These are phyloP conservation scores for Firmiana major DNA, from an alignment of 345 rosid genomes.

Conservation along the genomic window DNA sequence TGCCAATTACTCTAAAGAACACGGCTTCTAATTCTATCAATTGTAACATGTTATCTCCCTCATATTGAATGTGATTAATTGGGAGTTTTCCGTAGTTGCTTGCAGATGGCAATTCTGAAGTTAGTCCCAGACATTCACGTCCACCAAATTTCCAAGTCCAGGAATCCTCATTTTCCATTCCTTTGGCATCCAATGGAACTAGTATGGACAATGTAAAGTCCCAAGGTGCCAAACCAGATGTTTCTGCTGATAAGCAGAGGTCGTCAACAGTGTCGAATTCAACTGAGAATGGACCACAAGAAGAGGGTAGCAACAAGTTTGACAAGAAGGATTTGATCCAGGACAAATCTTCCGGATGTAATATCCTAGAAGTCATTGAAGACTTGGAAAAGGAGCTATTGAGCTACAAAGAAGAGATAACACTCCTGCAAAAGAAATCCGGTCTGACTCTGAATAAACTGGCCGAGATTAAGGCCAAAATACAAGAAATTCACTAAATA, in stretches of 20 bases:
- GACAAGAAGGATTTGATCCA: neutral
- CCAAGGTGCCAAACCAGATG: neutral
- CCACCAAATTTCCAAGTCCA: neutral
- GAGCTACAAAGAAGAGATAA: neutral
- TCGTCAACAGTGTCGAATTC: neutral
- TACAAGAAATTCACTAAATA: neutral
- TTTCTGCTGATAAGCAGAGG: neutral
- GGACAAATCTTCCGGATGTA: neutral
- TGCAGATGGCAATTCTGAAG: constrained; percentile 1
- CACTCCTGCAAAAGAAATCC: neutral
- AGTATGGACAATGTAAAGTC: neutral
- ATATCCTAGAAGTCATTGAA: neutral
- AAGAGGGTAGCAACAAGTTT: neutral
- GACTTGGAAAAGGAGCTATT: neutral
- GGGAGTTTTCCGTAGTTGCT: neutral
- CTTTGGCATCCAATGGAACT: neutral
- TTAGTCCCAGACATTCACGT: neutral
- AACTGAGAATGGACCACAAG: neutral
- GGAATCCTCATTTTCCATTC: neutral
- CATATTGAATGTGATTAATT: neutral
- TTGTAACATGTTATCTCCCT: neutral
- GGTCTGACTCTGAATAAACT: constrained; percentile 1
- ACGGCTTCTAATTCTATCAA: neutral
- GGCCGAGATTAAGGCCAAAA: constrained; percentile 2
- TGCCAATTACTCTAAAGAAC: neutral